Evolutionary conservation across 106 monocot species (phyloP), one percentile per base, ranked within the genome.

Genomic region (Cymbidium sinense): DNA sequence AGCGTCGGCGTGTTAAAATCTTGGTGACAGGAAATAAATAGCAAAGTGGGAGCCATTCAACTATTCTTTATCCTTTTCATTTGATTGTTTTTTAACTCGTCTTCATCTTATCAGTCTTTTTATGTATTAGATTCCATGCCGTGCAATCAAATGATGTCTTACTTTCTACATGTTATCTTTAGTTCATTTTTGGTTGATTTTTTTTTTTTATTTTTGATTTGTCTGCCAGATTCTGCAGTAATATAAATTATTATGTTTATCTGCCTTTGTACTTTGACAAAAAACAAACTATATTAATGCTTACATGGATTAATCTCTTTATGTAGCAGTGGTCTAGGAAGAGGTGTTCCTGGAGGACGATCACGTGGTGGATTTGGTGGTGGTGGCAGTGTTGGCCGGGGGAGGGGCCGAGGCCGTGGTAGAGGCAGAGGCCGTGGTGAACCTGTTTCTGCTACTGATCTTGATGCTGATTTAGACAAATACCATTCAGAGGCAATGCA

Each of bases 401-500:
- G 87, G 19, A 51, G 90, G 55, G 83, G 85, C 7, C 50, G 80
- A 11, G 82, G 82, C 8, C 62, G 87, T 39, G 91, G 86, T 28
- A 39, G 79, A 41, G 50, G 87, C 7, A 43, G 79, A 52, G 85
- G 85, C 8, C 80, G 76, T 51, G 35, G 72, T 36, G 81, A 81
- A 19, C 65, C 61, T 10, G 34, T 81, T 18, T 87, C 91, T 73
- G 79, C 83, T 79, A 81, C 86, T 77, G 85, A 86, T 79, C 94
- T 94, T 54, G 94, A 94, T 85, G 91, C 94, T 73, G 94, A 94
- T 52, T 81, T 94, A 31, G 94, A 94, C 74, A 89, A 91, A 76
- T 94, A 94, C 76, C 91, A 89, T 79, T 25, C 86, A 39, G 89
- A 87, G 84, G 73, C 91, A 70, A 89, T 91, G 87, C 86, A 94